Base-by-base conservation (phyloP, 352 stramenopile genomes). In the Globisporangium irregulare region DNA sequence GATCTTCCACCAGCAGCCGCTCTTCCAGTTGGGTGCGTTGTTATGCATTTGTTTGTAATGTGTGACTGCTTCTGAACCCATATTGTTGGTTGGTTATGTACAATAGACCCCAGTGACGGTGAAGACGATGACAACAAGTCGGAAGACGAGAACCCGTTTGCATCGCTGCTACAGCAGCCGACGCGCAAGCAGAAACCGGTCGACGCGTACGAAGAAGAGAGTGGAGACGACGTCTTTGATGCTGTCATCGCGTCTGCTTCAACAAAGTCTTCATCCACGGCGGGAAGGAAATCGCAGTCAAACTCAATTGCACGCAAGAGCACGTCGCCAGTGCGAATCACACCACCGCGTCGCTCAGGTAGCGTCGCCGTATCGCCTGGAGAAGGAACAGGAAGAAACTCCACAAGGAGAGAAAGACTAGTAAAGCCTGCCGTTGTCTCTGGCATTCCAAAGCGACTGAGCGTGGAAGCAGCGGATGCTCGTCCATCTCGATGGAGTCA, bases 131-230 rank as follows among this genome's bases (percentile, higher is more conserved):
- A 73, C n/a, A 55, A 72, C 1, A 66, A 71, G 7, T 62, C 64
- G n/a, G 61, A 76, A 2, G 67, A 80, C 9, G 74, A 77, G 59
- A 91, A 92, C 64, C 84, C 84, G 25, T 92, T 92, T 64, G 84
- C 81, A 27, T 84, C 79, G 18, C 65, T 92, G 20, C 46, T 92
- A 24, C 73, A 84, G 41, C 70, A 67, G 36, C 66, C 63, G 27
- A 65, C 59, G 15, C 36, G 51, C 27, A 29, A 72, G 48, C 41
- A 24, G 6, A 10, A 14, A 20, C 14, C 51, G 4, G 14, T 25
- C 10, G 46, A 18, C 38, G 34, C 32, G 24, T 10, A 54, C 43
- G 36, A 53, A 57, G 38, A 46, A n/a, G 48, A 63, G 43, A 43
- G 60, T 18, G 53, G 34, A 56, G 20, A 14, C 20, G 15, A 48